A percentile compares a stretch with the other conserved stretches of the same genome.
phyloP scores from a whole-genome alignment of 2,329 filamentous ascomycete genomes.

The Juglanconis sp. region DNA sequence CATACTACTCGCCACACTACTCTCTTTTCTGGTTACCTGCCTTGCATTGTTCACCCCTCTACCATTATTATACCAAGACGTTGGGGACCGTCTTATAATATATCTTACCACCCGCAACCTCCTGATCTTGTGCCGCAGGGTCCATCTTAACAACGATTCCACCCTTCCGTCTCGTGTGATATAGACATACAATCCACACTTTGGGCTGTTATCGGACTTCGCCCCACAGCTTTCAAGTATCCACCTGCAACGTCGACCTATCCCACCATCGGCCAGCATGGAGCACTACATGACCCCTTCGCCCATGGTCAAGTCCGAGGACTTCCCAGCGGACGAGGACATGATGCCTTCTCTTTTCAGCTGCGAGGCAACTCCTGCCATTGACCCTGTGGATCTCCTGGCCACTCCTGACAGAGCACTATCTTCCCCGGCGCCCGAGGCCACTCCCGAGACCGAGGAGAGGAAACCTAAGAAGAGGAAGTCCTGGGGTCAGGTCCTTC shows the following conservation, averaged over 20 bases:
- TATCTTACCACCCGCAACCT: neutral
- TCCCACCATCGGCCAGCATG: slow-evolving; percentile 17
- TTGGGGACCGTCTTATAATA: neutral
- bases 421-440: slow-evolving; percentile 20
- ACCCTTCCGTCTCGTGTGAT: neutral
- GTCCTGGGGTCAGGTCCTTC: slow-evolving; percentile 96
- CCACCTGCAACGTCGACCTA: slow-evolving; percentile 11
- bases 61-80: neutral
- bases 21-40: neutral
- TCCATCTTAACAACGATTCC: neutral
- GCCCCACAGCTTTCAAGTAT: neutral
- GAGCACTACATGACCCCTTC: slow-evolving; percentile 33
- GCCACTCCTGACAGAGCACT: slow-evolving; percentile 8
- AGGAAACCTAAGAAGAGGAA: slow-evolving; percentile 95
- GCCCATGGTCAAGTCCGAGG: slow-evolving; percentile 49
- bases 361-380: slow-evolving; percentile 27
- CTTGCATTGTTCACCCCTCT: neutral
- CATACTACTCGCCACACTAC: neutral
- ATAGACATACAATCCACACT: neutral
- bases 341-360: slow-evolving; percentile 48
- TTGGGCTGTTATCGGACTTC: neutral
- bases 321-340: slow-evolving; percentile 51
- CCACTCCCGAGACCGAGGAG: slow-evolving; percentile 7
- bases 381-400: slow-evolving; percentile 44
- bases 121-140: too few relatives aligned